These are phyloP conservation scores for Mycena albidolilacea DNA, from an alignment of 768 basidiomycete genomes.

Conservation along the genomic window DNA sequence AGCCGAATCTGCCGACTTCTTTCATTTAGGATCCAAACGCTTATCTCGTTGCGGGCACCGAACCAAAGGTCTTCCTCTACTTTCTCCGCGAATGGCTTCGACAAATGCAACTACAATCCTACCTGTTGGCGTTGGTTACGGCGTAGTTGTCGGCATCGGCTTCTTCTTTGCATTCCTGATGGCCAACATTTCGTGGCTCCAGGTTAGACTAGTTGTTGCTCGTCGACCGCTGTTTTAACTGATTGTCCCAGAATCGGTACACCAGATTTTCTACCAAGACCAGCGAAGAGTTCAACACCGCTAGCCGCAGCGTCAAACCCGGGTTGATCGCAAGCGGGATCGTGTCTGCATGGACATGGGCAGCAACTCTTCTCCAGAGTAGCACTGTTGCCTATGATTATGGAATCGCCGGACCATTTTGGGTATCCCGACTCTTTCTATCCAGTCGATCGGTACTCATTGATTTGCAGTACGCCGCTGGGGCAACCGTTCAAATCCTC, in stretches of 20 bases:
- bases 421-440: neutral
- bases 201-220: neutral
- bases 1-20: neutral
- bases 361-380: conserved; percentile 68
- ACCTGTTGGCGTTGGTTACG: conserved; percentile 34
- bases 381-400: conserved; percentile 68
- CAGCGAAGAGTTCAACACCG: conserved; percentile 35
- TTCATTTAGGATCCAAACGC: neutral
- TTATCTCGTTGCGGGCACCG: neutral
- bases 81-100: conserved; percentile 12
- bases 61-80: neutral
- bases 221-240: neutral
- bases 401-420: conserved; percentile 68
- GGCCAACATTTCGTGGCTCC: conserved; percentile 26
- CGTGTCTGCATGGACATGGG: conserved; percentile 66
- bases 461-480: conserved; percentile 61
- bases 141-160: conserved; percentile 31
- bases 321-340: conserved; percentile 33
- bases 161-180: conserved; percentile 31
- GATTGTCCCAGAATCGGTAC: conserved; percentile 22
- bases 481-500: conserved; percentile 67
- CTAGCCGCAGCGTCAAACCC: conserved; percentile 31
- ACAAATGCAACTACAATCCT: conserved; percentile 8
- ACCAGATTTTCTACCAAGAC: conserved; percentile 21
- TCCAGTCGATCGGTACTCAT: neutral